Evolutionary conservation across 805 yeast genomes (phyloP), one percentile per base, ranked within the genome.

Genomic region (Lachancea fermentati): DNA sequence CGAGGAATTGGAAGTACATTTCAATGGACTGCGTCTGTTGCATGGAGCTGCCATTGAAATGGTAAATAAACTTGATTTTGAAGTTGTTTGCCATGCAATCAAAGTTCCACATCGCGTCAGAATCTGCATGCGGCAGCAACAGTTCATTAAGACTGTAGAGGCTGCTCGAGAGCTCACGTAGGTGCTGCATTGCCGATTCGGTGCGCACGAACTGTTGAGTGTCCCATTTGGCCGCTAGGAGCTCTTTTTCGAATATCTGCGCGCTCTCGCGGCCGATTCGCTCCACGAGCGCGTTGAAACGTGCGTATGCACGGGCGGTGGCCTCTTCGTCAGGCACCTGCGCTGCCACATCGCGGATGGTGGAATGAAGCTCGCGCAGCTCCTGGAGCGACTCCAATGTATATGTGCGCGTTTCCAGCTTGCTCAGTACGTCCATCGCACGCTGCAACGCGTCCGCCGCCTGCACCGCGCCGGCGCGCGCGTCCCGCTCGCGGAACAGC

Each of bases 31-130:
- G 30, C 67, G 71, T 39, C 69, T 58, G 43, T 68, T 66, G 33
- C 19, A 34, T 32, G 16, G 42, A 28, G 22, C 34, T 34, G 4
- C 62, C 55, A 41, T 69, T 68, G 58, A 78, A 78, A 52, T 78
- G 83, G 55, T 69, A 78, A 30, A 72, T 65, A 52, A 78, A 78
- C 37, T 81, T 65, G 5, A 66, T 52, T 12, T 60, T 54, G 45
- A 76, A 68, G 29, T 75, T 75, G 19, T 66, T 59, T 1, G 78
- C 57, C 6, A 77, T 52, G 0, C 65, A 49, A 26, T 69, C 71
- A 15, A 76, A 58, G 1, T 75, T 79, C 79, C 80, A 75, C 5
- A 43, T 22, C 1, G 31, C 42, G 11, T 38, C 32, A n/a, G 45
- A 24, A 29, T 43, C 42, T n/a, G 50, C 34, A 19, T 37, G 45